These are phyloP conservation scores for Knufia petricola DNA, from an alignment of 2,329 filamentous ascomycete genomes.

Conservation along the genomic window DNA sequence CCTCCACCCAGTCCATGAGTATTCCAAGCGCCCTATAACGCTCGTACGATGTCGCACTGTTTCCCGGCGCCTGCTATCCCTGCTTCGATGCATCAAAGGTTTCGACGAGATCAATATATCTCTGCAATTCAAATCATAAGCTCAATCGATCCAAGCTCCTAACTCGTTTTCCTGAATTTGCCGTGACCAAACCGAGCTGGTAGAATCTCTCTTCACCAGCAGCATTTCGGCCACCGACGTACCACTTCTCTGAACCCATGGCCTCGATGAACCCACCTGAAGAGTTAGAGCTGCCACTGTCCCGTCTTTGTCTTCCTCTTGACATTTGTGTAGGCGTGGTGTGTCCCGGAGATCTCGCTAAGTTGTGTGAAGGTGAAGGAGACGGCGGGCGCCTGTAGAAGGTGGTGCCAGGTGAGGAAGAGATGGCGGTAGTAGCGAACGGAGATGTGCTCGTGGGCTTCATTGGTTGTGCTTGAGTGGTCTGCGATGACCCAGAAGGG, in stretches of 20 bases:
- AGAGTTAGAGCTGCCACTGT: conserved; percentile 39
- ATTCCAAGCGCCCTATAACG: too few species aligned
- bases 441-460: conserved; percentile 24
- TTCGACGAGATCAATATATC: neutral
- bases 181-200: conserved; percentile 39
- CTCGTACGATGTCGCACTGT: too few species aligned
- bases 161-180: conserved; percentile 33
- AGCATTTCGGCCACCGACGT: conserved; percentile 40
- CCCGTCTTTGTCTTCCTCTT: conserved; percentile 33
- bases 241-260: conserved; percentile 41
- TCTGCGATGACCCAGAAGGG: conserved; percentile 17
- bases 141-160: conserved; percentile 42
- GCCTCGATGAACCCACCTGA: conserved; percentile 40
- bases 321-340: conserved; percentile 23
- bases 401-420: conserved; percentile 19
- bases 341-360: conserved; percentile 28
- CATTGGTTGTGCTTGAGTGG: conserved; percentile 30
- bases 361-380: conserved; percentile 23
- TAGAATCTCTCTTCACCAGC: conserved; percentile 42
- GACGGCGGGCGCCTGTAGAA: conserved; percentile 21
- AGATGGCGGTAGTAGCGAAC: conserved; percentile 18
- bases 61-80: too few species aligned
- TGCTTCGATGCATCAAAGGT: neutral
- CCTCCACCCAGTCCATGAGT: too few species aligned
- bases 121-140: conserved; percentile 25